Base-by-base conservation (phyloP, 2,329 filamentous ascomycete genomes). In the Aspergillus melleus region DNA sequence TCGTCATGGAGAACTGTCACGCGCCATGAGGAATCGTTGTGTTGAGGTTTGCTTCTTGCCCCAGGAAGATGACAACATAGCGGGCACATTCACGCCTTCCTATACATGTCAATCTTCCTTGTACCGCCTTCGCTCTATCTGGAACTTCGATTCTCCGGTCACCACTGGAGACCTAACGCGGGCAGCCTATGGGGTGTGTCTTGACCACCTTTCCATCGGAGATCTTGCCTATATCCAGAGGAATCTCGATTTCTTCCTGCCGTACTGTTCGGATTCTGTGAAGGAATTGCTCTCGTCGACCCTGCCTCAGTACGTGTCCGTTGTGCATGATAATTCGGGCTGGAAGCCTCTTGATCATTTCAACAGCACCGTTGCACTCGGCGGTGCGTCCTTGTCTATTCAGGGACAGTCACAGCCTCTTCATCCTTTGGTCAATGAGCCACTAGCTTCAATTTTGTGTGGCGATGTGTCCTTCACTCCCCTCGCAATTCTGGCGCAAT, bases 11-110 rank as follows among this genome's bases (percentile, higher is more conserved):
- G 95, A 99, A 74, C 82, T 99, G 9, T 99, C 95, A 3, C 86
- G 95, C 63, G 95, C 95, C 0, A 99, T 99, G 95, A 85, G 96
- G 59, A 99, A 99, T 76, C 87, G 95, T 74, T 92, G 92, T 52
- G 84, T 97, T 26, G 96, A 99, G 76, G 89, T 99, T 10, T 95
- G 88, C 69, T 81, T 99, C 50, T 82, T 87, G 63, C 70, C 78
- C 4, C 76, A 76, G 1, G 74, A 78, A 36, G 32, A 65, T 9
- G 63, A 63, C 14, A 50, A 63, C 19, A 57, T 60, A 19, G 53
- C 61, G 32, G 42, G 49, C 36, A 60, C 64, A 20, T 46, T 64
- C 30, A 64, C 68, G n/a, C 73, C 76, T 20, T 68, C 69, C 22
- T 78, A 78, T 66, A 73, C 70, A 1, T 72, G 70, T 36, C 73